Base-by-base conservation (phyloP, 2,329 filamentous ascomycete species). In the Magnaporthiopsis incrustans region DNA sequence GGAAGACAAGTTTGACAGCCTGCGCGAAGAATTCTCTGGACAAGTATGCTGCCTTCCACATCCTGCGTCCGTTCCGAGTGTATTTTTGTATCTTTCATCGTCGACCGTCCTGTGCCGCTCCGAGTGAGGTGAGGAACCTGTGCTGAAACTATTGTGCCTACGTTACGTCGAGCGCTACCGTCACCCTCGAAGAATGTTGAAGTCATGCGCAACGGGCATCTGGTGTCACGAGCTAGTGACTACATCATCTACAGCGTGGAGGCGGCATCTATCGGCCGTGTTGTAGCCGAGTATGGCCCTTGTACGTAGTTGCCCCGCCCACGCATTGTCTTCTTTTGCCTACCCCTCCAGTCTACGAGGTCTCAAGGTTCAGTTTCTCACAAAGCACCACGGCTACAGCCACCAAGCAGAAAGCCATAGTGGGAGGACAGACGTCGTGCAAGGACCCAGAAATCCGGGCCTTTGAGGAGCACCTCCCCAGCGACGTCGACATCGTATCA, bases 231-330 rank as follows among this genome's bases (percentile, higher is more conserved):
- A 78, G 88, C 89, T 77, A 97, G 93, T 88, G 94, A 98, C 83
- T 98, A 93, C 77, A 97, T 97, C 79, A 92, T 99, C 75, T 99
- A 99, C 84, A 96, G 90, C 77, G 95, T 99, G 77, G 94, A 98
- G 78, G 95, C 95, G 8, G 61, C 92, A 71, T 85, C 89, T 69
- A 96, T 99, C 76, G 90, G 92, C 74, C 85, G 84, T 69, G 91
- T 97, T 71, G 95, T 97, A 72, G 89, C 89, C 67, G 82, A 89
- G 71, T 99, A 92, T 76, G 95, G 93, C 68, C 94, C 94, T 71
- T 97, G 92, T 97, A 92, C 81, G 89, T 77, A 63, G 65, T 64
- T 65, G 64, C 53, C 62, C 60, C 60, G 38, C 60, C 27, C 27
- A 30, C 27, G 3, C 27, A 30, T 30, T 30, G 27, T 30, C 27